A percentile compares a stretch with the other conserved stretches of the same genome.
Conservation (phyloP, 768 basidiomycete species). For the Suillus hirtellus region DNA sequence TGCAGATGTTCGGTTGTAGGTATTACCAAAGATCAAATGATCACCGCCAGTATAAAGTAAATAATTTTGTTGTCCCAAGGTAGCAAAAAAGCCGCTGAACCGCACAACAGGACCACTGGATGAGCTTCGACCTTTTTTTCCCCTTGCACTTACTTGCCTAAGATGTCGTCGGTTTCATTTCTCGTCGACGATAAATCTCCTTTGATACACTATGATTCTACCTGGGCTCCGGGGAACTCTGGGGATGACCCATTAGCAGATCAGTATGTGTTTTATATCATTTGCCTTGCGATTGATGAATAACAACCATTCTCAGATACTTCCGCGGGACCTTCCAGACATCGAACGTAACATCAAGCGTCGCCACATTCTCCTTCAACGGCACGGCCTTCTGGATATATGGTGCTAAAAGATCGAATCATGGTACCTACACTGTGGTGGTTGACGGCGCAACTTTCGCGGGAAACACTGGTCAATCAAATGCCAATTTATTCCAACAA, state of each 20-base stretch:
- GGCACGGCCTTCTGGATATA: slow-evolving; percentile 51
- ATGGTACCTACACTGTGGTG: slow-evolving; percentile 45
- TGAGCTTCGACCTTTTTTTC: not conserved
- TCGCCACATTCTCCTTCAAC: slow-evolving; percentile 45
- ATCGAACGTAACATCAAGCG: slow-evolving; percentile 36
- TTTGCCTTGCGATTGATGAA: not conserved
- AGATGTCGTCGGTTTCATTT: slow-evolving; percentile 27
- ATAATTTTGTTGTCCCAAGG: not conserved
- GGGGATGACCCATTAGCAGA: slow-evolving; percentile 15
- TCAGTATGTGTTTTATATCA: slow-evolving; percentile 14
- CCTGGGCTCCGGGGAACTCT: slow-evolving; percentile 24
- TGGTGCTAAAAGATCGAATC: slow-evolving; percentile 49
- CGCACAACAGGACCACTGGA: not conserved
- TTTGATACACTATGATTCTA: slow-evolving; percentile 27
- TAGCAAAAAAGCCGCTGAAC: not conserved
- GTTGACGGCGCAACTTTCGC: slow-evolving; percentile 38
- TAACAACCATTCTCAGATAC: slow-evolving; percentile 30
- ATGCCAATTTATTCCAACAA: slow-evolving; percentile 38
- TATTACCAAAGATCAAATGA: not conserved
- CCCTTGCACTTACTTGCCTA: not conserved
- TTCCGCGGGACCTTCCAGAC: slow-evolving; percentile 40
- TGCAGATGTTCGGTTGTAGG: not conserved
- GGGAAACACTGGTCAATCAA: slow-evolving; percentile 29
- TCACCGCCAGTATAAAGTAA: not conserved
- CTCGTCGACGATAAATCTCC: slow-evolving; percentile 36